Evolutionary conservation across 768 basidiomycete species (phyloP).

Genomic region (Hydnum rufescens): DNA sequence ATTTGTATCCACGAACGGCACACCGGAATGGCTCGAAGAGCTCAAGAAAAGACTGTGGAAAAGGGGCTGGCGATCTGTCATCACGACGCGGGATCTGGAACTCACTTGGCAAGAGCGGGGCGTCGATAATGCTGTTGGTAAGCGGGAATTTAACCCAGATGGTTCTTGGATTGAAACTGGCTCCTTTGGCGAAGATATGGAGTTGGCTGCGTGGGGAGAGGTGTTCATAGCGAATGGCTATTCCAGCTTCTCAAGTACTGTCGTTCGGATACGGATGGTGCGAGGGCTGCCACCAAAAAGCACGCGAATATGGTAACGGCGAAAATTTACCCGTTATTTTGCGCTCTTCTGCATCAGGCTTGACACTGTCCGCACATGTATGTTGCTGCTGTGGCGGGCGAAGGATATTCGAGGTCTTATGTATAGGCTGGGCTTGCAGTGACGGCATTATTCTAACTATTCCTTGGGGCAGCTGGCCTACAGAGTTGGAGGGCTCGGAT

Average conservation of each 20-base stretch:
- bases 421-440: too few species aligned
- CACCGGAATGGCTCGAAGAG: conserved; percentile 28
- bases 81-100: conserved; percentile 34
- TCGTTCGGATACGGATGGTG: not conserved
- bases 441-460: too few species aligned
- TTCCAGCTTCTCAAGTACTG: not conserved
- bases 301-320: not conserved
- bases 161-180: not conserved
- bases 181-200: conserved; percentile 31
- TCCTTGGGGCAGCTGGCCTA: too few species aligned
- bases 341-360: too few species aligned
- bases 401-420: too few species aligned
- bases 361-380: too few species aligned
- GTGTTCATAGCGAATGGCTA: conserved; percentile 47
- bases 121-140: conserved; percentile 30
- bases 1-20: conserved; percentile 49
- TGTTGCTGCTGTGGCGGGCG: too few species aligned
- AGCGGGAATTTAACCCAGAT: not conserved
- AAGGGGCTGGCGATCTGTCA: conserved; percentile 29
- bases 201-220: conserved; percentile 41
- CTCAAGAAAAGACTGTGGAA: conserved; percentile 23
- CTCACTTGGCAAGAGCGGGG: conserved; percentile 34
- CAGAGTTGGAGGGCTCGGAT: too few species aligned
- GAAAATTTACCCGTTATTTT: too few species aligned
- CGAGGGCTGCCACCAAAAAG: not conserved